These are phyloP conservation scores for Mycena rebaudengoi DNA, from an alignment of 768 basidiomycete species.

Conservation along the genomic window DNA sequence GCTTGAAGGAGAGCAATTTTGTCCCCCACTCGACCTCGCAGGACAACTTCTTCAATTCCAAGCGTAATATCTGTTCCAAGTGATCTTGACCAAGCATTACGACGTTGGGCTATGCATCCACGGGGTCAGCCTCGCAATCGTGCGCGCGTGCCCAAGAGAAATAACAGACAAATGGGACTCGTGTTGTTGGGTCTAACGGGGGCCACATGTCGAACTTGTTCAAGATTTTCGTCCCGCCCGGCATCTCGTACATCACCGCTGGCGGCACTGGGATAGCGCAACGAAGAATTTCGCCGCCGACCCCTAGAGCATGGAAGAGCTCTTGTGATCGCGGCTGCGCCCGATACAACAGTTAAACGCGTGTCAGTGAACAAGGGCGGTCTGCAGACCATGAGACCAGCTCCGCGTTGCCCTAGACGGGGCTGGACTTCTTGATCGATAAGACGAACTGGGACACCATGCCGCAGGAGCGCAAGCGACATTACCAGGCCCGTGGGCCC, in stretches of 20 bases:
- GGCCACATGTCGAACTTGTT: constrained; percentile 32
- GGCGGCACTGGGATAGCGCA: constrained; percentile 23
- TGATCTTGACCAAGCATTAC: constrained; percentile 35
- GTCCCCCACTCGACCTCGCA: constrained; percentile 35
- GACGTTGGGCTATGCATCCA: constrained; percentile 37
- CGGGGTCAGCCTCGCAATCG: too few relatives aligned
- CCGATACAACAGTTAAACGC: background rate
- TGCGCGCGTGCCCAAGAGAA: too few relatives aligned
- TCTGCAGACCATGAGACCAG: constrained; percentile 32
- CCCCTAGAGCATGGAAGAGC: constrained; percentile 37
- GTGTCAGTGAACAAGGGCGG: background rate
- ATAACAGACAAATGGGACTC: constrained; percentile 38
- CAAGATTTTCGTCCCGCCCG: constrained; percentile 18
- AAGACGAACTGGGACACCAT: constrained; percentile 58
- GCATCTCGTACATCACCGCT: constrained; percentile 29
- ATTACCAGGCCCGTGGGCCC: constrained; percentile 56
- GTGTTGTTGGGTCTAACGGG: constrained; percentile 26
- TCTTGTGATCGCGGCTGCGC: constrained; percentile 38
- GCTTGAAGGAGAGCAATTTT: constrained; percentile 33
- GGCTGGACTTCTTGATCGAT: constrained; percentile 54
- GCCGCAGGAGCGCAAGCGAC: constrained; percentile 51
- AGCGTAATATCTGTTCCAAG: constrained; percentile 35
- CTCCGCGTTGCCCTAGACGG: constrained; percentile 46
- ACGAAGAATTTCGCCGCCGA: constrained; percentile 28
- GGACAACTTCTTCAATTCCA: constrained; percentile 28